Evolutionary conservation across 768 basidiomycete species (phyloP), one percentile per base, ranked within the genome.

Genomic region (Hebeloma cylindrosporum): DNA sequence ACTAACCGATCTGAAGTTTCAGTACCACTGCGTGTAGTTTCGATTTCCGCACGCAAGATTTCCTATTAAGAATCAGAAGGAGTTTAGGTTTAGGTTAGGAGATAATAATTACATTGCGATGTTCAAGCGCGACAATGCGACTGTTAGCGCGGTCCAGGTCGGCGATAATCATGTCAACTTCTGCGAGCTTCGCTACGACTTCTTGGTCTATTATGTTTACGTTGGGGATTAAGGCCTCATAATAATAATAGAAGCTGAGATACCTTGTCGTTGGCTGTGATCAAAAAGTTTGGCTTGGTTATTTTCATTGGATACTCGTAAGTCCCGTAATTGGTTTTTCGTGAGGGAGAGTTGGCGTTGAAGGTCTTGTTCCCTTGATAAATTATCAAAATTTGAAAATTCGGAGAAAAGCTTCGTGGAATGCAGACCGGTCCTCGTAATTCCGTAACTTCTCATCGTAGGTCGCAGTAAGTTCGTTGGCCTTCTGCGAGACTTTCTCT

Each of bases 371-470:
- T 99, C 96, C 34, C 94, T 94, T n/a, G n/a, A n/a, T n/a, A n/a
- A n/a, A n/a, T n/a, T n/a, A n/a, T n/a, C n/a, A n/a, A n/a, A n/a
- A n/a, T n/a, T n/a, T n/a, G n/a, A n/a, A n/a, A n/a, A n/a, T n/a
- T 3, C 31, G 20, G 20, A 26, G 21, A 21, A 14, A 28, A 5
- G 20, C 23, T 4, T 18, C 29, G 16, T 8, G 18, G 4, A 6
- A 5, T 7, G 64, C 81, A 21, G 54, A 93, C 93, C 95, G 79
- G 59, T 95, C 95, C 64, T 94, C 93, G 56, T 95, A 97, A 64
- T 98, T 99, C 39, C 91, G 76, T 61, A 99, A 75, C 54, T 85
- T 85, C 68, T 99, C 96, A 57, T 99, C 96, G 53, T 96, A 97
- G 4, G 90, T 93, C 11, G 95, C 96, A 53, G 95, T 90, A 14